Base-by-base conservation (phyloP, 805 yeast genomes). In the Kurtzmaniella fragi region DNA sequence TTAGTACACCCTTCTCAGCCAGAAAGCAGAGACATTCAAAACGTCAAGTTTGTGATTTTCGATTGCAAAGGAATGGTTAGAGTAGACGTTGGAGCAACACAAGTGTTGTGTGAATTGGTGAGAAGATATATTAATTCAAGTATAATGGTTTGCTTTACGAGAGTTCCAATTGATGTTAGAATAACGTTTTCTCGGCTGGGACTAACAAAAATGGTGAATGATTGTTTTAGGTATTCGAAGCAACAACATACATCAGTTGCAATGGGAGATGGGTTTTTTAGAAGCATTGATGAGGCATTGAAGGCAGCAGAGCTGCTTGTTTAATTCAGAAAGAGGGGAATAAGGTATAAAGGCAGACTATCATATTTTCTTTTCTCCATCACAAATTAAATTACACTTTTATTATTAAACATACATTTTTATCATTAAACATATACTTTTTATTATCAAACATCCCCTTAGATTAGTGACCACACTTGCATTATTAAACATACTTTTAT, bases 61-160 rank as follows among this genome's bases (percentile, higher is more conserved):
- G 95, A 88, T 50, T 60, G 90, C 45, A 73, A 81, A 40, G 95
- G 95, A 2, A 84, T 89, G 95, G 77, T 84, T 3, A 73, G 72
- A 3, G 71, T 88, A 40, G 96, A 88, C 49, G 77, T 95, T 0
- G 74, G 87, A 1, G 95, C 95, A 0, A 80, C 85, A 0, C 89
- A 85, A 47, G 80, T 80, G 2, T 61, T 89, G 32, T 54, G 59
- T 39, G 87, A 80, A 44, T 77, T 84, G n/a, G 61, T 88, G 3
- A 49, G 57, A 2, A 62, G 69, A 11, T 86, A 86, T 54, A 43
- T 46, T 26, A 66, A 57, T 13, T 67, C 82, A 35, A 69, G 69
- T 2, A 78, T 84, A 6, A 58, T 62, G 7, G 82, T 86, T 3
- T 71, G 76, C 32, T 74, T 88, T 41, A 68, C 82, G 6, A 67